Conservation (phyloP, 2,329 filamentous ascomycete genomes). For the Colletotrichum spinosum region DNA sequence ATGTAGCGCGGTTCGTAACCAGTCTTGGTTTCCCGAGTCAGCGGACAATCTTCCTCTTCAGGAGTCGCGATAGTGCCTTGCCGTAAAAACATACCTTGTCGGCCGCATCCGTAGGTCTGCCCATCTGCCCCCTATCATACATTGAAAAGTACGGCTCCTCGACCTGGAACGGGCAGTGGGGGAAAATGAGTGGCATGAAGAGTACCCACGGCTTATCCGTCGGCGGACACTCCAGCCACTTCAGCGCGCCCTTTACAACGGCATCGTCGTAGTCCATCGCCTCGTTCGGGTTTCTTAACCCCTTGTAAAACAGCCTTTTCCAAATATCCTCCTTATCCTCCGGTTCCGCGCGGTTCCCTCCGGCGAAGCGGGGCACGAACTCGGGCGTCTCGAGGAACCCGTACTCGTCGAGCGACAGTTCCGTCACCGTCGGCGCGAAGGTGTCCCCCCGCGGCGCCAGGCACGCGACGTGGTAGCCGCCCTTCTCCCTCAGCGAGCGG, state of each 20-base stretch:
- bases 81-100: conserved; percentile 25
- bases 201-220: conserved; percentile 54
- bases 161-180: conserved; percentile 59
- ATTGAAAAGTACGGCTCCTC: conserved; percentile 61
- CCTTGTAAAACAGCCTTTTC: conserved; percentile 55
- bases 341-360: conserved; percentile 10
- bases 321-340: conserved; percentile 48
- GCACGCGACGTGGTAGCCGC: conserved; percentile 59
- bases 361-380: conserved; percentile 47
- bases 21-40: conserved; percentile 42
- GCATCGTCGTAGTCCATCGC: conserved; percentile 59
- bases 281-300: conserved; percentile 49
- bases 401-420: conserved; percentile 58
- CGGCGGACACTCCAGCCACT: conserved; percentile 57
- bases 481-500: conserved; percentile 52
- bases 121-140: conserved; percentile 51
- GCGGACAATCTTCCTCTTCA: background rate
- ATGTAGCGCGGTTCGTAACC: conserved; percentile 58
- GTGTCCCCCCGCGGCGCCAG: conserved; percentile 55
- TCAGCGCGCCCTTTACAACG: conserved; percentile 52
- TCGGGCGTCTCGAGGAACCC: conserved; percentile 55
- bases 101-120: conserved; percentile 9
- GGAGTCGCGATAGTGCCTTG: no score
- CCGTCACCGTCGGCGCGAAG: conserved; percentile 56
- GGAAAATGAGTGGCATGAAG: conserved; percentile 56